Evolutionary conservation across 345 rosid genomes (phyloP), one percentile per base, ranked within the genome.

Genomic region (Citrus sinensis): DNA sequence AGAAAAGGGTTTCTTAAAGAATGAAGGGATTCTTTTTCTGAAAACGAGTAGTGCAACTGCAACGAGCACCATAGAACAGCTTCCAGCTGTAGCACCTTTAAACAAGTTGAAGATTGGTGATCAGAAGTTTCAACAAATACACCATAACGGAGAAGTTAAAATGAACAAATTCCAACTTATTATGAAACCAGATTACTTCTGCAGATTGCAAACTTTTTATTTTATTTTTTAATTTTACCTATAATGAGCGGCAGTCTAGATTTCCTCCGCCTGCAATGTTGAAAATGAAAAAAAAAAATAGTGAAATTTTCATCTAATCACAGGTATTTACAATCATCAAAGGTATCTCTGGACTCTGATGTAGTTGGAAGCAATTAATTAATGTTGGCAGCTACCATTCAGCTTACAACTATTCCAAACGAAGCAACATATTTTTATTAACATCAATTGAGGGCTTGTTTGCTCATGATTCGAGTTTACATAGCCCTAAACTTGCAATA

Each of bases 41-140:
- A 42, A 81, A 55, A 71, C 20, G 11, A 66, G 40, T 0, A 86
- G 34, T n/a, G 68, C 14, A 8, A 69, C 55, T 25, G 58, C 34
- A 25, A 74, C 39, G 69, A 83, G 66, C 58, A 34, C 70, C 29
- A 79, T 3, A 9, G 51, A 49, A 3, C 27, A 73, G 71, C 80
- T 40, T 81, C 82, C 88, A 19, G 76, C 54, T 60, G 87, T 80
- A 67, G 75, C 61, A 71, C 86, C 88, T 86, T 70, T 17, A 37
- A 24, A 65, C 10, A 62, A 37, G 34, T 37, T 8, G 63, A 19
- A 59, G 2, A 55, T n/a, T 32, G 39, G 19, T 32, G 24, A 66
- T 34, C 25, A 19, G 24, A 65, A 32, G 16, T 65, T 65, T 37
- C 17, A 30, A 24, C 25, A 60, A n/a, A 10, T 61, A 61, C 17